Conservation (phyloP, 1,139 yeast genomes). For the Zygoascus meyerae region DNA sequence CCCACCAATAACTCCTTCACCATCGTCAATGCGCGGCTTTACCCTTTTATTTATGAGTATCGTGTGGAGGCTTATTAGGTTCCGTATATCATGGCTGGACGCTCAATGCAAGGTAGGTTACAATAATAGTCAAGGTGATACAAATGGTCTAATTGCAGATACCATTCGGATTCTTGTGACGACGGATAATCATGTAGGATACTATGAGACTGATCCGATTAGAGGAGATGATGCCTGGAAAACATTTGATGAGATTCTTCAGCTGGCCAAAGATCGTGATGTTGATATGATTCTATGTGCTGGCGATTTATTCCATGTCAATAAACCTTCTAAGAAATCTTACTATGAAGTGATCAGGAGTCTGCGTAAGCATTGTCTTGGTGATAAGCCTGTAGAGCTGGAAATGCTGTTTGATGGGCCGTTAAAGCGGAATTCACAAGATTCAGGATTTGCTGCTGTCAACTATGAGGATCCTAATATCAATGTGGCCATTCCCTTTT, state of each 20-base stretch:
- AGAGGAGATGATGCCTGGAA: slow-evolving; percentile 87
- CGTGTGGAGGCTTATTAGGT: too few relatives aligned
- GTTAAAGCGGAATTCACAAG: slow-evolving; percentile 47
- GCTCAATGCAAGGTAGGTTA: too few relatives aligned
- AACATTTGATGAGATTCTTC: slow-evolving; percentile 79
- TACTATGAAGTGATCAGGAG: slow-evolving; percentile 77
- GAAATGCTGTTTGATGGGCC: slow-evolving; percentile 79
- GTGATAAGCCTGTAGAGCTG: slow-evolving; percentile 82
- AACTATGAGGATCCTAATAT: slow-evolving; percentile 88
- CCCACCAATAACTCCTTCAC: too few relatives aligned
- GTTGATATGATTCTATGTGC: slow-evolving; percentile 87
- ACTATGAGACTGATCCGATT: slow-evolving; percentile 80
- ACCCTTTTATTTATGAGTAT: too few relatives aligned
- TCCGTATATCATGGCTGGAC: too few relatives aligned
- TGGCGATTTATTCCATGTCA: slow-evolving; percentile 89
- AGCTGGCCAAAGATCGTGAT: slow-evolving; percentile 61
- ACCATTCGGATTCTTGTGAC: slow-evolving; percentile 76
- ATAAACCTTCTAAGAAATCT: slow-evolving; percentile 83
- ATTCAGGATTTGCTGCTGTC: slow-evolving; percentile 32
- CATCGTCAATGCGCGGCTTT: too few relatives aligned
- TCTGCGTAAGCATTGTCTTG: slow-evolving; percentile 68
- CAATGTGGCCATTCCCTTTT: slow-evolving; percentile 86
- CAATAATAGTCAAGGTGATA: too few relatives aligned
- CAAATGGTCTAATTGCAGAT: slow-evolving; percentile 28
- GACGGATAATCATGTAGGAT: slow-evolving; percentile 96